Conservation (phyloP, 371 early-diverging fungal genomes). For the Mucor lusitanicus region DNA sequence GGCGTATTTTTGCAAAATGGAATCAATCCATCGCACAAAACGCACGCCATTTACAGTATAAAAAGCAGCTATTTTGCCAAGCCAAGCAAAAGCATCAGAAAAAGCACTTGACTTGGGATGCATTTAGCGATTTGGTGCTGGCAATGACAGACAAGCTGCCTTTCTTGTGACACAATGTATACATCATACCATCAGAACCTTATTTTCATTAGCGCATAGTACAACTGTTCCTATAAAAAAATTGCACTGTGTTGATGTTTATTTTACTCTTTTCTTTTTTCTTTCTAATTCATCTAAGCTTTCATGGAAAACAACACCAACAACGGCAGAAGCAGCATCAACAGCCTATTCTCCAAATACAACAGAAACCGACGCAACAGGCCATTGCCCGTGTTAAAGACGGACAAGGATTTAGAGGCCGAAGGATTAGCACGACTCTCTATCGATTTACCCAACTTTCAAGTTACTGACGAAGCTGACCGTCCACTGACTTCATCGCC, state of each 20-base stretch:
- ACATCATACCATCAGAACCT: not conserved
- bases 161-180: not conserved
- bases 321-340: not conserved
- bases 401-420: slow-evolving; percentile 27
- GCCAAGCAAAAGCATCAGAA: no score
- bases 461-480: slow-evolving; percentile 16
- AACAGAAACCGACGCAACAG: slow-evolving; percentile 5
- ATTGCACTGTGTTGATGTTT: not conserved
- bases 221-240: not conserved
- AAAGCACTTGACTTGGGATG: no score
- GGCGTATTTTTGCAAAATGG: no score
- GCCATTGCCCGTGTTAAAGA: slow-evolving; percentile 28
- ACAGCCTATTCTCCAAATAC: slow-evolving; percentile 1
- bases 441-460: slow-evolving; percentile 9
- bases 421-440: slow-evolving; percentile 21
- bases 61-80: no score
- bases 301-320: not conserved
- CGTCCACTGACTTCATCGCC: not conserved
- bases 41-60: no score
- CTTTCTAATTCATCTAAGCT: not conserved
- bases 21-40: no score
- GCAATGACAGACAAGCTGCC: not conserved
- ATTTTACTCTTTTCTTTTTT: not conserved
- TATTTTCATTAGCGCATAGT: not conserved
- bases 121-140: not conserved